phyloP scores from a whole-genome alignment of 1,284 basidiomycete genomes.

The Fereydounia khargensis region DNA sequence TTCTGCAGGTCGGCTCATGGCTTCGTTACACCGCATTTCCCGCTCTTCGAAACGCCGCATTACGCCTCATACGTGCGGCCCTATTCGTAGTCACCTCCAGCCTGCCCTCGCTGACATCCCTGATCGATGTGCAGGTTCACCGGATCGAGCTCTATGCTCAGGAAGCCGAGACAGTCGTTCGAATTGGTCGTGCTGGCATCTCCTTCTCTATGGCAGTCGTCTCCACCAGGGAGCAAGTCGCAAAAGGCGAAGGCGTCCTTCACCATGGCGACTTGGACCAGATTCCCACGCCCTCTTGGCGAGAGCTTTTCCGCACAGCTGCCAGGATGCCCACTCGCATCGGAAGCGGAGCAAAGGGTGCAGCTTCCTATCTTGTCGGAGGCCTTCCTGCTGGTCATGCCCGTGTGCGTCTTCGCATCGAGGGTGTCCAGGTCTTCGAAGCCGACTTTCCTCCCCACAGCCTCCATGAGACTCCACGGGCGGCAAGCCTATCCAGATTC shows the following conservation, averaged over 20 bases:
- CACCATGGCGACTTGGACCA: no score
- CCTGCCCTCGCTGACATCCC: constrained; percentile 35
- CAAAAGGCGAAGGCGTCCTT: background rate
- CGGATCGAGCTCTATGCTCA: constrained; percentile 34
- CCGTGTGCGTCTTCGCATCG: constrained; percentile 20
- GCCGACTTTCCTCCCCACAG: no score
- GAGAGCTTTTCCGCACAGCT: constrained; percentile 9
- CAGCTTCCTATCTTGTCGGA: constrained; percentile 29
- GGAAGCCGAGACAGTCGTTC: constrained; percentile 30
- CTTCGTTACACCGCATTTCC: constrained; percentile 8
- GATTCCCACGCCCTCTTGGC: no score
- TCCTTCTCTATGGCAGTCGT: constrained; percentile 30
- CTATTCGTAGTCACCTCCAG: constrained; percentile 36
- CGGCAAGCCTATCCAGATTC: no score
- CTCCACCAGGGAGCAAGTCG: background rate
- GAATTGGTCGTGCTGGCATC: constrained; percentile 30
- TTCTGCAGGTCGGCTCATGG: constrained; percentile 10
- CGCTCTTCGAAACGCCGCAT: constrained; percentile 1
- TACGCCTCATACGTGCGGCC: constrained; percentile 24
- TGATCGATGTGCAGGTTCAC: constrained; percentile 47
- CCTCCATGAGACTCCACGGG: no score
- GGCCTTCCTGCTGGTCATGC: constrained; percentile 36
- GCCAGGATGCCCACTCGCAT: constrained; percentile 30
- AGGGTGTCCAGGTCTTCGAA: constrained; percentile 38
- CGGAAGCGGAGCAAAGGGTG: constrained; percentile 34